Conservation (phyloP, 257 asterid genomes). For the Solanum sitiens region DNA sequence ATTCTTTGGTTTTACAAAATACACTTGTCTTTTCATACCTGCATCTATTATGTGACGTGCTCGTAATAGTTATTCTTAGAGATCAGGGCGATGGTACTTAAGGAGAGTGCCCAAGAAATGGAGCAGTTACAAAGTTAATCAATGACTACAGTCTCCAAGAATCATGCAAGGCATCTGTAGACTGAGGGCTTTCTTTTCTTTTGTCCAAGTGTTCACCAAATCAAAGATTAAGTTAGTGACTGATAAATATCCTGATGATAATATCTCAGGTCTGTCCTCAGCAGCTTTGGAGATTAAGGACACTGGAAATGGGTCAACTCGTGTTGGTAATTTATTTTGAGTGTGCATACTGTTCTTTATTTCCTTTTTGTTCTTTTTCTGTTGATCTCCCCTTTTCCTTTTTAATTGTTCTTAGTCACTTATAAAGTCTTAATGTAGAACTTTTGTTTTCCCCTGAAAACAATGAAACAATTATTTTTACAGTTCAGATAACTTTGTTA, state of each 20-base stretch:
- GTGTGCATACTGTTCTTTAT: not conserved
- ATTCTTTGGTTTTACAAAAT: not conserved
- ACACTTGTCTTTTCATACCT: not conserved
- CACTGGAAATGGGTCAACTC: conserved; percentile 35
- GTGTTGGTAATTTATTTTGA: conserved; percentile 40
- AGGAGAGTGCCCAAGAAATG: not conserved
- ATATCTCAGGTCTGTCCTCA: conserved; percentile 72
- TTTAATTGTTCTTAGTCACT: not conserved
- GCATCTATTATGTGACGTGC: not conserved
- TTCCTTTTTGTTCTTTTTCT: not conserved
- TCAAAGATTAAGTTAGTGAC: not conserved
- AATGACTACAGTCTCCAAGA: not conserved
- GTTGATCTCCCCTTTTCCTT: not conserved
- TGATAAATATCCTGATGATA: not conserved
- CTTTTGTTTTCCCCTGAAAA: not conserved
- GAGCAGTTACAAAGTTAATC: not conserved
- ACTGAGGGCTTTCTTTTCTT: not conserved
- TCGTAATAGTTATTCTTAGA: not conserved
- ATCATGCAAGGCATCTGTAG: not conserved
- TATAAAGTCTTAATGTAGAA: not conserved
- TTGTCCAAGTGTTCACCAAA: not conserved
- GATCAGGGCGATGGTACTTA: not conserved
- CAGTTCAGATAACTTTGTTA: not conserved
- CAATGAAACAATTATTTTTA: not conserved
- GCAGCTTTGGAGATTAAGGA: conserved; percentile 77